Conservation (phyloP, 1,139 yeast species). For the Geotrichum klebahnii region DNA sequence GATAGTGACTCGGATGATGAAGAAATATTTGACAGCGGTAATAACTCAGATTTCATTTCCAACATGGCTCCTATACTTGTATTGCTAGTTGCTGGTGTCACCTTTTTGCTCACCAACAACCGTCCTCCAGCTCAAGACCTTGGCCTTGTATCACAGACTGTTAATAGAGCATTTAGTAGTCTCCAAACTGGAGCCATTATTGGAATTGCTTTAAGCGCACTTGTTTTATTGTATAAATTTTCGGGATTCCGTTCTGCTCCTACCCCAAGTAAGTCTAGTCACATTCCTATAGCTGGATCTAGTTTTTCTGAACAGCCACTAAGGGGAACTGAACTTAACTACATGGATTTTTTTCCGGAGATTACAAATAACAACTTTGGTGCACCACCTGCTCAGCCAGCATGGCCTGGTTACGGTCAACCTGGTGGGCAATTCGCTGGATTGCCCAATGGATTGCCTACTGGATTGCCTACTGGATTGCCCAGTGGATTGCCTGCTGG, state of each 20-base stretch:
- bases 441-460: neutral
- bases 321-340: neutral
- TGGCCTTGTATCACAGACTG: neutral
- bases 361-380: neutral
- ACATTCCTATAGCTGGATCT: neutral
- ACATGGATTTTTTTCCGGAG: neutral
- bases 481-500: neutral
- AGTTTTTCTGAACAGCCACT: neutral
- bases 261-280: neutral
- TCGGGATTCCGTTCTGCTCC: neutral
- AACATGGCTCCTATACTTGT: constrained; percentile 9
- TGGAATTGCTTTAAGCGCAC: constrained; percentile 1
- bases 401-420: too few species aligned
- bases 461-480: neutral
- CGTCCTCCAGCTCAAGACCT: neutral
- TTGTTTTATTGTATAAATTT: neutral
- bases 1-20: constrained; percentile 4
- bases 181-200: constrained; percentile 3
- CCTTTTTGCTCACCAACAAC: neutral
- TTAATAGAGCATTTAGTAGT: neutral
- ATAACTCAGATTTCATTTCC: neutral
- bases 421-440: neutral
- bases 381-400: neutral
- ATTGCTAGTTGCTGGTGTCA: constrained; percentile 4
- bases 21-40: neutral